A percentile compares a stretch with the other conserved stretches of the same genome.
phyloP scores from a whole-genome alignment of 176 grass and related monocot genomes.

The maize (Zea mays) region DNA sequence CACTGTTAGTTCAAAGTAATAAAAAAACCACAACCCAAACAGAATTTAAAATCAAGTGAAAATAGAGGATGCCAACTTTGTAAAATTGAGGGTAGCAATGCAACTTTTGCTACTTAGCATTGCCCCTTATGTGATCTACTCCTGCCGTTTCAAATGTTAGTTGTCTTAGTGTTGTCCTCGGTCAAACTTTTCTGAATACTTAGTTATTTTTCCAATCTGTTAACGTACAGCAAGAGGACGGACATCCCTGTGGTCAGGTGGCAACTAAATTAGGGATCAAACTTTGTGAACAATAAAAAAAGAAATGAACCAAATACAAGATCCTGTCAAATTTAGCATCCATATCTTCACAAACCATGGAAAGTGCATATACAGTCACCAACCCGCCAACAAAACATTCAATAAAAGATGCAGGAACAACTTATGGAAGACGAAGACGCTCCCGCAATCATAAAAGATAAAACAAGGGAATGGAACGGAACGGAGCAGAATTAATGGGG shows the following conservation, averaged over 20 bases:
- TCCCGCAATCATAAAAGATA: slow-evolving; percentile 4
- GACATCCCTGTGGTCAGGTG: not conserved
- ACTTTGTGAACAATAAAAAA: not conserved
- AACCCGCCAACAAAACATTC: not conserved
- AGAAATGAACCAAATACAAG: not conserved
- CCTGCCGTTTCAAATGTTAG: not conserved
- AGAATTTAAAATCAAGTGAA: not conserved
- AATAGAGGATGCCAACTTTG: not conserved
- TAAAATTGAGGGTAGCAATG: not conserved
- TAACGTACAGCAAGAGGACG: not conserved
- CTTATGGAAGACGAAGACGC: not conserved
- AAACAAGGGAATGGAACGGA: not conserved
- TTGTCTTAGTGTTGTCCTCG: not conserved
- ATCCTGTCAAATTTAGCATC: not conserved
- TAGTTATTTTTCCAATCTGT: not conserved
- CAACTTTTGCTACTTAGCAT: slow-evolving; percentile 10
- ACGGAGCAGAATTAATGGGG: not conserved
- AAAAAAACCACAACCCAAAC: not conserved
- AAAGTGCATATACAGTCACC: slow-evolving; percentile 6
- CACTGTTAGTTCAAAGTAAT: slow-evolving; percentile 25
- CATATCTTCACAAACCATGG: not conserved
- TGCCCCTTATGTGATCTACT: not conserved
- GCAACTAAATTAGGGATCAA: not conserved
- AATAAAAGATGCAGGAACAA: slow-evolving; percentile 14
- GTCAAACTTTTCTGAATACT: not conserved